Conservation (phyloP, 768 basidiomycete species). For the Pilatotrama ljubarskyi region DNA sequence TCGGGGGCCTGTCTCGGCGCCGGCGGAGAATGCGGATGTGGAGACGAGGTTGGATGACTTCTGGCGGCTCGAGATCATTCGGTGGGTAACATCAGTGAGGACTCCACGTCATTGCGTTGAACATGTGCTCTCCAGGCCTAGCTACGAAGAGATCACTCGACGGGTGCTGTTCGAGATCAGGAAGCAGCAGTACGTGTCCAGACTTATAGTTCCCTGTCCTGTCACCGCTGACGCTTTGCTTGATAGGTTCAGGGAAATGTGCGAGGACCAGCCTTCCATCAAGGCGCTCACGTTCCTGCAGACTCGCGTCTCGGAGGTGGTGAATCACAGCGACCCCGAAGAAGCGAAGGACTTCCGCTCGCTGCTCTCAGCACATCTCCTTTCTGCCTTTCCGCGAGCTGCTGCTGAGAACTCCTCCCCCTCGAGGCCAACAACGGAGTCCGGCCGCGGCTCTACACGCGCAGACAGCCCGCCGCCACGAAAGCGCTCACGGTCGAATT, state of each 20-base stretch:
- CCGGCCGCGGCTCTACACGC: constrained; percentile 28
- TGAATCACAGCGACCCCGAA: constrained; percentile 62
- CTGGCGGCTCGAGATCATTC: constrained; percentile 55
- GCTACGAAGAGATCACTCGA: constrained; percentile 61
- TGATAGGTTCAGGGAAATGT: constrained; percentile 79
- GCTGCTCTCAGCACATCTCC: constrained; percentile 58
- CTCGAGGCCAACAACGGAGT: background rate
- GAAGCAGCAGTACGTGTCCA: constrained; percentile 66
- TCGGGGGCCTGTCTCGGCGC: constrained; percentile 19
- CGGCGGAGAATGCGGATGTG: constrained; percentile 4
- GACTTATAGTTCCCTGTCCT: background rate
- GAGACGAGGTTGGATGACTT: constrained; percentile 66
- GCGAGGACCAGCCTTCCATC: constrained; percentile 58
- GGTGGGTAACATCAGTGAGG: constrained; percentile 42
- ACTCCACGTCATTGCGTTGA: background rate
- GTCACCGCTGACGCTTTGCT: background rate
- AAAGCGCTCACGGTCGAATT: constrained; percentile 44
- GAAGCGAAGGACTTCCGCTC: constrained; percentile 66
- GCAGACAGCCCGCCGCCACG: constrained; percentile 15
- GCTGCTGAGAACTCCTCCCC: background rate
- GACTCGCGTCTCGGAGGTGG: constrained; percentile 65
- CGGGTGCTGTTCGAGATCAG: constrained; percentile 64
- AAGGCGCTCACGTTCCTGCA: constrained; percentile 74
- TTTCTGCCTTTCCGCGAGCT: constrained; percentile 34
- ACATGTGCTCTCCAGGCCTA: constrained; percentile 45